Percentiles rank a stretch among this genome's conserved stretches.
Conservation (phyloP, 257 asterid species). For the Salvia hispanica region DNA sequence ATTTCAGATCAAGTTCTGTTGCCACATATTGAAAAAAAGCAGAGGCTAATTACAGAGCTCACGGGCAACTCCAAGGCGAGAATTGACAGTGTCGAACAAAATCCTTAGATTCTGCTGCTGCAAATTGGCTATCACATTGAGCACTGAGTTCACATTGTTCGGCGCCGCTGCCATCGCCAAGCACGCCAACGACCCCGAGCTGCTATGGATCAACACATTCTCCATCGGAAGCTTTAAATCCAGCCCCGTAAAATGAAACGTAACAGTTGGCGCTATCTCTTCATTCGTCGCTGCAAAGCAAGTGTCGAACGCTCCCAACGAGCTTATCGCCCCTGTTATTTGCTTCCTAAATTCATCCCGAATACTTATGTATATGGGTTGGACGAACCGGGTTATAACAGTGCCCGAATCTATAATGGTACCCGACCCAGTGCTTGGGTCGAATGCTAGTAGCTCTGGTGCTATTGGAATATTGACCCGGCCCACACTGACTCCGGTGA, state of each 20-base stretch:
- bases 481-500: constrained; percentile 79
- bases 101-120: constrained; percentile 92
- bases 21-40: neutral
- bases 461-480: constrained; percentile 57
- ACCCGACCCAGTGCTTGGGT: constrained; percentile 74
- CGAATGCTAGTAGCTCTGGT: constrained; percentile 60
- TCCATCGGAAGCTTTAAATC: constrained; percentile 72
- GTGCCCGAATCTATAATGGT: constrained; percentile 91
- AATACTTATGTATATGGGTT: constrained; percentile 55
- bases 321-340: constrained; percentile 56
- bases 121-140: constrained; percentile 80
- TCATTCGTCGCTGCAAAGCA: constrained; percentile 70
- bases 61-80: constrained; percentile 76
- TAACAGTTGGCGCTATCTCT: constrained; percentile 54
- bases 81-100: constrained; percentile 65
- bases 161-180: constrained; percentile 88
- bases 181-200: constrained; percentile 75
- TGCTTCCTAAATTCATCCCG: constrained; percentile 73
- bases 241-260: constrained; percentile 62
- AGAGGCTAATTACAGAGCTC: constrained; percentile 69
- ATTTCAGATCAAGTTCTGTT: neutral
- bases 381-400: constrained; percentile 78
- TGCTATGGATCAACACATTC: constrained; percentile 82
- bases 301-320: constrained; percentile 83
- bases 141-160: constrained; percentile 59